Conservation (phyloP, 2,329 filamentous ascomycete species). For the Apiospora saccharicola region DNA sequence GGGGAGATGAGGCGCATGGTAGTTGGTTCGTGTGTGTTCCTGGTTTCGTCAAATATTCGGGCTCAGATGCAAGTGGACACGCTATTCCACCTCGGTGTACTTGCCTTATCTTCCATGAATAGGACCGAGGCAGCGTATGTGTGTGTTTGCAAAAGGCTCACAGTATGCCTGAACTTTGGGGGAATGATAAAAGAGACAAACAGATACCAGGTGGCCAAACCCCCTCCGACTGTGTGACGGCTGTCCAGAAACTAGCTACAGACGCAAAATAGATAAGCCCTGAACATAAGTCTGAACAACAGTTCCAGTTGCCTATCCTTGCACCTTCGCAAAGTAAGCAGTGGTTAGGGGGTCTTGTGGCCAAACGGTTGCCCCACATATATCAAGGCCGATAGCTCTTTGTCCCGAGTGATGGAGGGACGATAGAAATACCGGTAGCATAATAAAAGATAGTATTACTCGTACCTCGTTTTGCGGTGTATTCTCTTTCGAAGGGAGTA, state of each 20-base stretch:
- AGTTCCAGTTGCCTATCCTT: background rate
- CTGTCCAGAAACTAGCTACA: background rate
- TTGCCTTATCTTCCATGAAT: background rate
- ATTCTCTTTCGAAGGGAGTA: background rate
- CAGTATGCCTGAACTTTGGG: background rate
- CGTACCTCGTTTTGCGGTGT: background rate
- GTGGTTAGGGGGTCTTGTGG: background rate
- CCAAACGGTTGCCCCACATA: background rate
- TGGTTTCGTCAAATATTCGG: background rate
- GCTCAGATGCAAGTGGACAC: background rate
- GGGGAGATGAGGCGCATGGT: background rate
- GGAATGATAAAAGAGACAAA: background rate
- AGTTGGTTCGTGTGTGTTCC: background rate
- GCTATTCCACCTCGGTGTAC: background rate
- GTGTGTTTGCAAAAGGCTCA: background rate
- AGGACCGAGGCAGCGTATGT: background rate
- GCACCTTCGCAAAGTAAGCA: too few relatives aligned
- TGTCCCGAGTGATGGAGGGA: background rate
- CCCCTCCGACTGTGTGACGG: background rate
- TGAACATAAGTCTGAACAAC: constrained; percentile 19
- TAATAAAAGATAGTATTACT: background rate
- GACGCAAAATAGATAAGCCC: background rate
- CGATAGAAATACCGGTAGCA: background rate
- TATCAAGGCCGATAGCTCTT: too few relatives aligned
- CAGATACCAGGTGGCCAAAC: too few relatives aligned